Evolutionary conservation across 306 rosid genomes (phyloP), one percentile per base, ranked within the genome.

Genomic region (Vigna reflexopilosa): DNA sequence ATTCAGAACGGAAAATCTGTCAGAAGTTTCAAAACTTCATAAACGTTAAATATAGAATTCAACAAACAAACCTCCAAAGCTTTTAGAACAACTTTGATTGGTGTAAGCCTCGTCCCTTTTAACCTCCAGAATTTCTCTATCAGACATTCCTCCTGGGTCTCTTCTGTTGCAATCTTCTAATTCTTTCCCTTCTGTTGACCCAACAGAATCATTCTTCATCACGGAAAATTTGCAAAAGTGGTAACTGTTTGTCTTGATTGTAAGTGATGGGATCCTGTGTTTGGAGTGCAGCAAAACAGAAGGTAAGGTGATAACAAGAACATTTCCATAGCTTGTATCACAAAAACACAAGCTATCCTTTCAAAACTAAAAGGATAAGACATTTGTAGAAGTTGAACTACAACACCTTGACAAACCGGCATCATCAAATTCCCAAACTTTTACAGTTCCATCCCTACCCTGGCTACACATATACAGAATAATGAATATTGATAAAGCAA

Each of bases 391-490:
- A 55, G 9, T 74, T 40, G 24, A 74, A 54, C 11, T 16, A 38
- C 80, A 79, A 36, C 78, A 95, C 98, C 98, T 87, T 64, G 98
- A 89, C 71, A 95, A 62, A 75, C 85, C 89, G 62, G 96, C 88
- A 49, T 85, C 89, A 79, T 73, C 85, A 44, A 93, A 80, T 72
- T 93, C 92, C 99, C 99, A 95, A 83, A 90, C 80, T 87, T 95
- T 95, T 6, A 93, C 88, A 26, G 97, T 91, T 76, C 98, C 99
- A 86, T 95, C 99, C 85, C 98, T 95, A 42, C 99, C 97, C 90
- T 93, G 99, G 87, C 99, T 95, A 80, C 80, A 88, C 22, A 69
- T 26, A 90, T 59, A 74, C 22, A 71, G 11, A 65, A 51, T 44
- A 63, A 52, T 30, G 68, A 85, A 77, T 50, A 56, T 62, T 36